These are phyloP conservation scores for Pezicula radicicola DNA, from an alignment of 2,329 filamentous ascomycete genomes.

Conservation along the genomic window DNA sequence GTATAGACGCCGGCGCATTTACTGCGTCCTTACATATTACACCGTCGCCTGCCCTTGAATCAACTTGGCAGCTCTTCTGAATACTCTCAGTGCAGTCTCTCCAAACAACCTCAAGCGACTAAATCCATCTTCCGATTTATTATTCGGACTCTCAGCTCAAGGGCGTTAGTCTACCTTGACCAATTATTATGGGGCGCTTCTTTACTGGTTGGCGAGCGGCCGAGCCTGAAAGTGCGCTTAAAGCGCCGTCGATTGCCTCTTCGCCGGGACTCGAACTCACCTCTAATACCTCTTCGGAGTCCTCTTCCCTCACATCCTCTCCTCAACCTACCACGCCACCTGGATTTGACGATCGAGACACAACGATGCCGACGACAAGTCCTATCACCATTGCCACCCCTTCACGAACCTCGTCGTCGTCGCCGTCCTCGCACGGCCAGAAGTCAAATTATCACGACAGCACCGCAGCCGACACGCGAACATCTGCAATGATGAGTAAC, in stretches of 20 bases:
- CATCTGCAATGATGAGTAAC: conserved; percentile 54
- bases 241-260: neutral
- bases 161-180: neutral
- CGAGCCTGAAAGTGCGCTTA: neutral
- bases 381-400: conserved; percentile 31
- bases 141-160: neutral
- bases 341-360: neutral
- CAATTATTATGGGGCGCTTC: neutral
- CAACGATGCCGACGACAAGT: conserved; percentile 28
- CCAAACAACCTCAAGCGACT: neutral
- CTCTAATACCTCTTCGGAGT: conserved; percentile 3
- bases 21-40: too few species aligned
- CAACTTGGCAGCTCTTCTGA: too few species aligned
- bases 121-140: neutral
- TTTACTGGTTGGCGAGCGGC: neutral
- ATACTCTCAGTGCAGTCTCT: too few species aligned
- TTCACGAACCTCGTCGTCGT: conserved; percentile 29
- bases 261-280: conserved; percentile 2
- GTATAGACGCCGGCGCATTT: too few species aligned
- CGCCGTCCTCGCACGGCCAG: conserved; percentile 33
- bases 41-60: too few species aligned
- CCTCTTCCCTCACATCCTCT: conserved; percentile 6
- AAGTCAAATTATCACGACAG: conserved; percentile 21
- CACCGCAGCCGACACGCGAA: conserved; percentile 17
- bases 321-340: conserved; percentile 10